Percentiles rank a stretch among this genome's conserved stretches.
Conservation (phyloP, 257 asterid genomes). For the Lycium ferocissimum region DNA sequence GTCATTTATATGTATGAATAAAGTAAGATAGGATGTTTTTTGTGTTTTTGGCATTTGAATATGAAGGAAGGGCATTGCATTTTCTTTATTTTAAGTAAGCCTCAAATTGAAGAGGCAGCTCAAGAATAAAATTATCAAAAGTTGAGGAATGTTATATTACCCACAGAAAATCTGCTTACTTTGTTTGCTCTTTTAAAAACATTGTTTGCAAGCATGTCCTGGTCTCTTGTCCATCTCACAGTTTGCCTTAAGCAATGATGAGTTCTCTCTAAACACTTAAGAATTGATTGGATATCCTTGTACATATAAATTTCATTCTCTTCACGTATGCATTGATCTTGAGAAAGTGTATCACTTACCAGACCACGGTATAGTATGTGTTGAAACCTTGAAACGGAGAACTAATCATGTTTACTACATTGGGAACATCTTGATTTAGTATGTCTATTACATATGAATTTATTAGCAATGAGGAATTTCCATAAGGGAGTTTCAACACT, state of each 20-base stretch:
- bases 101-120: background rate
- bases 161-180: background rate
- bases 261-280: too few relatives aligned
- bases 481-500: background rate
- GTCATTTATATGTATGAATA: constrained; percentile 3
- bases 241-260: background rate
- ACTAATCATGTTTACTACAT: too few relatives aligned
- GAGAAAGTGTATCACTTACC: too few relatives aligned
- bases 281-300: too few relatives aligned
- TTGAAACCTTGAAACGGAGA: too few relatives aligned
- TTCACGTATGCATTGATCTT: too few relatives aligned
- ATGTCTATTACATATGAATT: background rate
- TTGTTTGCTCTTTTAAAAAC: background rate
- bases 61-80: background rate
- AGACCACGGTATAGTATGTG: too few relatives aligned
- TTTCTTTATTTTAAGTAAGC: background rate
- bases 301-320: too few relatives aligned
- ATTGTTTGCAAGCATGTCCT: background rate
- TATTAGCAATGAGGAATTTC: constrained; percentile 10
- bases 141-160: background rate
- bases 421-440: background rate
- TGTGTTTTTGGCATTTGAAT: background rate
- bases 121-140: background rate
- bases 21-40: background rate
- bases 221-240: background rate